phyloP scores from a whole-genome alignment of 768 basidiomycete genomes.

The Psilocybe tampanensis region DNA sequence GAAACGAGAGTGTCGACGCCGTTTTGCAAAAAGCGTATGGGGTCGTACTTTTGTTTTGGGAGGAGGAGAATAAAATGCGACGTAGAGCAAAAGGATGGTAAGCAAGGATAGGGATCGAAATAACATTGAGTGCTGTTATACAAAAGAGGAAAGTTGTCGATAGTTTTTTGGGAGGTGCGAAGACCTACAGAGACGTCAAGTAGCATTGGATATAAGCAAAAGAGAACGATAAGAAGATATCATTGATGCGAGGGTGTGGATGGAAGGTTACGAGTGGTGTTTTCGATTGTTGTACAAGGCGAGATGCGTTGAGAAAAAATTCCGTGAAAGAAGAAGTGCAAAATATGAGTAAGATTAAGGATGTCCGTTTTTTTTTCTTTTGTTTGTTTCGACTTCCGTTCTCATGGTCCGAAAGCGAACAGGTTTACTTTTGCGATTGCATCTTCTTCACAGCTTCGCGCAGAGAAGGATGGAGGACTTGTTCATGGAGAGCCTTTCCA shows the following conservation, averaged over 20 bases:
- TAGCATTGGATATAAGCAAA: neutral
- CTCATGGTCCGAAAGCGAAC: neutral
- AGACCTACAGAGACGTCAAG: neutral
- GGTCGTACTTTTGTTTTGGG: neutral
- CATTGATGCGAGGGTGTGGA: slow-evolving; percentile 5
- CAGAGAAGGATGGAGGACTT: slow-evolving; percentile 72
- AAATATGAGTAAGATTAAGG: neutral
- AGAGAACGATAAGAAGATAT: neutral
- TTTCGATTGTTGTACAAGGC: slow-evolving; percentile 16
- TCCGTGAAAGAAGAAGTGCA: slow-evolving; percentile 4
- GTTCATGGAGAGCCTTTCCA: slow-evolving; percentile 93
- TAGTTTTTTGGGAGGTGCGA: neutral
- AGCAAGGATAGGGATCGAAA: neutral
- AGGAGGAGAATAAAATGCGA: neutral
- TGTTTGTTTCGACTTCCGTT: slow-evolving; percentile 4
- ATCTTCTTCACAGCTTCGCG: slow-evolving; percentile 20
- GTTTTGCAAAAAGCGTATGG: neutral
- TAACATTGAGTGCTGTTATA: neutral
- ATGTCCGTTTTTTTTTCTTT: neutral
- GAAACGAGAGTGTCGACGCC: neutral
- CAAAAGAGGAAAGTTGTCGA: neutral
- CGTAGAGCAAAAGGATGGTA: neutral
- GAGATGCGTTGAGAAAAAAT: slow-evolving; percentile 1
- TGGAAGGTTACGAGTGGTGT: neutral
- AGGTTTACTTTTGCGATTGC: slow-evolving; percentile 10